Evolutionary conservation across 2,329 filamentous ascomycete species (phyloP).

Genomic region (Bimuria novae-zelandiae): DNA sequence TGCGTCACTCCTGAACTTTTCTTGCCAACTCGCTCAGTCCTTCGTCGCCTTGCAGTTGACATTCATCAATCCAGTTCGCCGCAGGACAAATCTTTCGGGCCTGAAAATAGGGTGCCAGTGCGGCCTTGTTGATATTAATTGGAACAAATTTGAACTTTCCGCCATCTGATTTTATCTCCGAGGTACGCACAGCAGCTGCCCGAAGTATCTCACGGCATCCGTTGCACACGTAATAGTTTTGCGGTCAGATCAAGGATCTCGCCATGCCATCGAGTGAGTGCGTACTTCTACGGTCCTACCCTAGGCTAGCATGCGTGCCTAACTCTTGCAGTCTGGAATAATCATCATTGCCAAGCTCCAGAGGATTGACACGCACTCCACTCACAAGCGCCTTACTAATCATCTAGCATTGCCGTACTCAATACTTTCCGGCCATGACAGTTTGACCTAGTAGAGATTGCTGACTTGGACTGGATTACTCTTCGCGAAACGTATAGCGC

Average conservation of each 20-base stretch:
- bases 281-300: background rate
- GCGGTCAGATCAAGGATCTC: background rate
- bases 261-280: background rate
- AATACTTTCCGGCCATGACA: slow-evolving; percentile 14
- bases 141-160: background rate
- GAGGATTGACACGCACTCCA: slow-evolving; percentile 14
- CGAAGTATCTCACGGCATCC: background rate
- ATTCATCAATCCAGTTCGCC: background rate
- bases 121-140: background rate
- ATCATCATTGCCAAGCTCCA: slow-evolving; percentile 18
- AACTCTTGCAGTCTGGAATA: slow-evolving; percentile 3
- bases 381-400: slow-evolving; percentile 25
- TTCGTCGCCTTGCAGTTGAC: background rate
- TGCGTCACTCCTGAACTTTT: background rate
- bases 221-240: background rate
- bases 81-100: background rate
- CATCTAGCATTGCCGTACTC: slow-evolving; percentile 20
- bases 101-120: background rate
- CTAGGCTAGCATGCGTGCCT: background rate
- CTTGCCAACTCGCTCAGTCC: background rate
- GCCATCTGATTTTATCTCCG: background rate
- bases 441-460: slow-evolving; percentile 15
- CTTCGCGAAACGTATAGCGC: slow-evolving; percentile 32
- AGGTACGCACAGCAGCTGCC: background rate
- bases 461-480: slow-evolving; percentile 17